Evolutionary conservation across 306 rosid genomes (phyloP).

Genomic region (Dalbergia cultrata): DNA sequence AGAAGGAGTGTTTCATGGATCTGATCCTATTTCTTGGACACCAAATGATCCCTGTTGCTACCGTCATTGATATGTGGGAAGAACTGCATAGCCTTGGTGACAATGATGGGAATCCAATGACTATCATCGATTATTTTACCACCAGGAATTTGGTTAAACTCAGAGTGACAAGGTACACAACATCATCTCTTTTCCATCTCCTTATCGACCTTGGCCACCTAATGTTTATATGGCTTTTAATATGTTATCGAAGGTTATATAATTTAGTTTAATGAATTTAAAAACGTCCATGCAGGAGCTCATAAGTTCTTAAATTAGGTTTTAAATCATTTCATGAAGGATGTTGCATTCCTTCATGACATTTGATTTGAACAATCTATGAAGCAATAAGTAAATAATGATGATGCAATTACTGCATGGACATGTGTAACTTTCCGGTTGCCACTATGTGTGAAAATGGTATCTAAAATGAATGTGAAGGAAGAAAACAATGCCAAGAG

Average conservation of each 20-base stretch:
- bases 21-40: constrained; percentile 76
- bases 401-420: not conserved
- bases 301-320: not conserved
- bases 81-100: constrained; percentile 59
- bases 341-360: constrained; percentile 20
- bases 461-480: no score
- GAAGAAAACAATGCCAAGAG: no score
- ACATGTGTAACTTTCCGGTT: not conserved
- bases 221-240: not conserved
- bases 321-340: not conserved
- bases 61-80: constrained; percentile 72
- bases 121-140: constrained; percentile 47
- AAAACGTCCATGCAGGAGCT: not conserved
- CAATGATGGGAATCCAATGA: constrained; percentile 49
- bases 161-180: constrained; percentile 63
- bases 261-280: no score
- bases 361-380: not conserved
- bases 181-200: not conserved
- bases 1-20: constrained; percentile 72
- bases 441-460: no score
- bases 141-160: constrained; percentile 55
- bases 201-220: not conserved
- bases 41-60: constrained; percentile 64
- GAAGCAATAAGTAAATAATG: not conserved
- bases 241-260: not conserved